These are phyloP conservation scores for Vicia villosa DNA, from an alignment of 306 rosid species.

Conservation along the genomic window DNA sequence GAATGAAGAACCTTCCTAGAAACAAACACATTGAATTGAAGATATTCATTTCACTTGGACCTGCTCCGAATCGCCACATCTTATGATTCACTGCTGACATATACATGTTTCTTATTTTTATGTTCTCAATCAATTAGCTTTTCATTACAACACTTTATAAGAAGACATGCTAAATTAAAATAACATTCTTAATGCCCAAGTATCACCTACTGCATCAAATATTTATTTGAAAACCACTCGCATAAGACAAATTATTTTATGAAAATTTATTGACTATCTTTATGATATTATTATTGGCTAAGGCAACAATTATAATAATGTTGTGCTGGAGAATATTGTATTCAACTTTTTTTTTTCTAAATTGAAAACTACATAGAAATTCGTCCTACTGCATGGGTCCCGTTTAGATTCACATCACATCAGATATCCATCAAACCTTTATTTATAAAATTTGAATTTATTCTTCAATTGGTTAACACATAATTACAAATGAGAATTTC, in stretches of 20 bases:
- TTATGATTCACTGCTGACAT: constrained; percentile 20
- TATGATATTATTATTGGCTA: too few relatives aligned
- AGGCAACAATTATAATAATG: too few relatives aligned
- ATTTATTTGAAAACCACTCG: not conserved
- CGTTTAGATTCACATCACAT: too few relatives aligned
- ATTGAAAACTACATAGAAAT: too few relatives aligned
- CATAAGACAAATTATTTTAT: not conserved
- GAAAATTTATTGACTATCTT: too few relatives aligned
- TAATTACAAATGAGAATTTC: too few relatives aligned
- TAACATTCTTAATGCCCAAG: constrained; percentile 28
- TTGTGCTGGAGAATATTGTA: too few relatives aligned
- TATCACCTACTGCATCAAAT: not conserved
- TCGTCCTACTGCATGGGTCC: too few relatives aligned
- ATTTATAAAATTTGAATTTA: too few relatives aligned
- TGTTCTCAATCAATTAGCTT: not conserved
- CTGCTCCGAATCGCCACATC: not conserved
- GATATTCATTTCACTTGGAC: constrained; percentile 68
- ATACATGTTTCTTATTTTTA: constrained; percentile 15
- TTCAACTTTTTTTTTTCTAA: too few relatives aligned
- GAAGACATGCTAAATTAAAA: not conserved
- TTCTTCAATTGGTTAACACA: too few relatives aligned
- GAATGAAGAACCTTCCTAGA: constrained; percentile 43
- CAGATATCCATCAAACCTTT: too few relatives aligned
- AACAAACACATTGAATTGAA: not conserved
- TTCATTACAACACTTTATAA: not conserved